Base-by-base conservation (phyloP, 176 grass and related monocot species). In the Carex parvula region DNA sequence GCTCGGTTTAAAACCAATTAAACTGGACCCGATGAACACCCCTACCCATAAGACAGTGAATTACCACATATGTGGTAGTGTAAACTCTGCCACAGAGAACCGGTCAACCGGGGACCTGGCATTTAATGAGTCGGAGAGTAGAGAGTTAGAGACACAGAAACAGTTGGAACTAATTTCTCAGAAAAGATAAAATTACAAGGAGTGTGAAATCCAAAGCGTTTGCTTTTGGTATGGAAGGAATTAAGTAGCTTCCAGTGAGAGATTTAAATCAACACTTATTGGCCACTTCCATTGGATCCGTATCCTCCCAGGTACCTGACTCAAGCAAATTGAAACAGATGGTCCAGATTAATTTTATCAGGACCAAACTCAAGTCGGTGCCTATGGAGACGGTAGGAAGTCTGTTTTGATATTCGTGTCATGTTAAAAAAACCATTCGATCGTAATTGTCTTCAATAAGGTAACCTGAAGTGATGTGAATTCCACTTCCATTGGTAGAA, bases 131-230 rank as follows among this genome's bases (percentile, higher is more conserved):
- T 53, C n/a, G 39, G 70, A 74, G 42, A 74, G n/a, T 44, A 12
- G 70, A n/a, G n/a, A n/a, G n/a, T n/a, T n/a, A n/a, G n/a, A 53
- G 71, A 14, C 71, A 53, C 71, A 29, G 42, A 75, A 75, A 75
- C 71, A 7, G 71, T 75, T 75, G 44, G 70, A 75, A 12, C 71
- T 7, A 75, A 50, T 54, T 75, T 53, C 44, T 75, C 4, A 44
- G 26, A 54, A 48, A 20, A 15, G 46, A 53, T 24, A 53, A 53
- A 53, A 29, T 75, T 53, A 54, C 71, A 53, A n/a, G n/a, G n/a
- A n/a, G n/a, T n/a, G n/a, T n/a, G n/a, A n/a, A n/a, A 53, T 54
- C 10, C 71, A 6, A 48, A 21, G 44, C 41, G 44, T 75, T 29
- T 53, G 71, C 11, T 75, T 53, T 24, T 74, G 9, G 44, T 26